Conservation (phyloP, 768 basidiomycete genomes). For the Xanthoconium stramineum region DNA sequence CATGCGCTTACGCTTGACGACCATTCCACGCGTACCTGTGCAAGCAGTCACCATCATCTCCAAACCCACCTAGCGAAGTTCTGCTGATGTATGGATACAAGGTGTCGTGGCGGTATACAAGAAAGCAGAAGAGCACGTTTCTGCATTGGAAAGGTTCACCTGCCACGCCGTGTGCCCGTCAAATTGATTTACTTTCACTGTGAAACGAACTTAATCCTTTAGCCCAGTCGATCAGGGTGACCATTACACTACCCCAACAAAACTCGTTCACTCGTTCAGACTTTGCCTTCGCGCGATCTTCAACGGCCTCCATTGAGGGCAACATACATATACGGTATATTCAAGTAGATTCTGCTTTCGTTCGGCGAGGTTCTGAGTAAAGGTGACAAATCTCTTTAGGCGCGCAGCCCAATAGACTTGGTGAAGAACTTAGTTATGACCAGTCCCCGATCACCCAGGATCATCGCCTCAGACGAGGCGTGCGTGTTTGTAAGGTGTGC, state of each 20-base stretch:
- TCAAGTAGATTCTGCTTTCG: neutral
- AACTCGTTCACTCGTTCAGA: neutral
- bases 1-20: neutral
- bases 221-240: neutral
- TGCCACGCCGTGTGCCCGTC: neutral
- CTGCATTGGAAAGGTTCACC: neutral
- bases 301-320: neutral
- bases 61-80: neutral
- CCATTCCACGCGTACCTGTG: neutral
- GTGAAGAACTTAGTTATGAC: too few relatives aligned
- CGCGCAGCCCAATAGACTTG: neutral
- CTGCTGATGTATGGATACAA: neutral
- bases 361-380: too few relatives aligned
- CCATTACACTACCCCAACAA: neutral
- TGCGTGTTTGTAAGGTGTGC: neutral
- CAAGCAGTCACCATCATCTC: neutral
- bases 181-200: neutral
- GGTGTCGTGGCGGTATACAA: neutral
- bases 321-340: too few relatives aligned
- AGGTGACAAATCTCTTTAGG: neutral
- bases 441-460: neutral
- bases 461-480: neutral
- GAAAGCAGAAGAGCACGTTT: neutral
- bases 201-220: neutral
- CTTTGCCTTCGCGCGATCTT: neutral